Evolutionary conservation across 1,284 basidiomycete genomes (phyloP), one percentile per base, ranked within the genome.

Genomic region (Pascua guehoae): DNA sequence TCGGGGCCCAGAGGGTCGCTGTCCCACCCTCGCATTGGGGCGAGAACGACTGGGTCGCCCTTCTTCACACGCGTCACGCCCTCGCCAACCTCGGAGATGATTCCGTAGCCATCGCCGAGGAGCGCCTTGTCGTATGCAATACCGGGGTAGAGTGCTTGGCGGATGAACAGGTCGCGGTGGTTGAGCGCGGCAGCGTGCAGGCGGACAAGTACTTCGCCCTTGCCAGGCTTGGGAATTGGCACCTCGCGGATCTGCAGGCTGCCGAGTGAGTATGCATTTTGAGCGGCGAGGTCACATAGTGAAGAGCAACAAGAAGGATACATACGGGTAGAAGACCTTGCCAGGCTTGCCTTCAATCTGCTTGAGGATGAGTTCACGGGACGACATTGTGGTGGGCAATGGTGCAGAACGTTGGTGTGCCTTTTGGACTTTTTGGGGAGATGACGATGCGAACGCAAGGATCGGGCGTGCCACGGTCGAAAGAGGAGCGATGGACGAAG

Each of bases 161-260:
- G 55, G 56, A 57, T 57, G 53, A 61, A 61, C 43, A 61, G 56
- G 59, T 61, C 59, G 47, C 59, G 55, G 59, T 61, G 59, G 59
- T 61, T 61, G 53, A 61, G 59, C 17, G 59, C 59, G 8, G 56
- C 59, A 14, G 59, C 56, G 47, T 57, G 51, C 40, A 57, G 12
- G 32, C 53, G 55, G 15, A 56, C 50, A 12, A 51, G 41, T 8
- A 56, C 49, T 42, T 56, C 50, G 41, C 41, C 37, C 12, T 45
- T 41, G 12, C 56, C 59, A 10, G 53, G 59, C 49, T 51, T 57
- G 16, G 55, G 59, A 12, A 57, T 41, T 14, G 59, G 56, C 43
- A 52, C 47, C 42, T 57, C 50, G 16, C 43, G 42, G 47, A 61
- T n/a, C 47, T 54, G 49, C 38, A 61, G 47, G 15, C 59, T 61